Evolutionary conservation across 177 flowering plant species (phyloP).

Genomic region (Vitis hybrid): DNA sequence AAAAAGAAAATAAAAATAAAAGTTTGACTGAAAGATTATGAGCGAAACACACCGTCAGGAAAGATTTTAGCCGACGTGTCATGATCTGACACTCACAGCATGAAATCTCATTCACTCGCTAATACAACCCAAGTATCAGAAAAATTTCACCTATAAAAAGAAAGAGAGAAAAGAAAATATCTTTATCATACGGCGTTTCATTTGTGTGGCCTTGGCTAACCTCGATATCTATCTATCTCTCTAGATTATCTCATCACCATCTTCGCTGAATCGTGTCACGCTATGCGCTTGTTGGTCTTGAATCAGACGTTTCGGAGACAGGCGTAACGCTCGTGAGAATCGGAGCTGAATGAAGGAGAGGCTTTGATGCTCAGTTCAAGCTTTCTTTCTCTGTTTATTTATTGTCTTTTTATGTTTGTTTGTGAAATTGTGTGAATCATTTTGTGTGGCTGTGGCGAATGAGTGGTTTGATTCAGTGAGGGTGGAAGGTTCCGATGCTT

Average conservation of each 20-base stretch:
- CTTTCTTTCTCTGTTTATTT: constrained; percentile 4
- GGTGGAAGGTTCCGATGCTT: constrained; percentile 36
- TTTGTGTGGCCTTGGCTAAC: constrained; percentile 46
- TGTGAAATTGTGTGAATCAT: background rate
- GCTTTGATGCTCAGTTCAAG: constrained; percentile 13
- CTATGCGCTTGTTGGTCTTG: constrained; percentile 13
- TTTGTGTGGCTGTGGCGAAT: constrained; percentile 3
- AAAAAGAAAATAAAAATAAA: too few relatives aligned
- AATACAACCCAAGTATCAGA: too few relatives aligned
- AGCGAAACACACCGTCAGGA: too few relatives aligned
- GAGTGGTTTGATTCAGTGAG: constrained; percentile 38
- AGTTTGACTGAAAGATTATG: too few relatives aligned
- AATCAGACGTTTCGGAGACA: background rate
- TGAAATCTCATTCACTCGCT: too few relatives aligned
- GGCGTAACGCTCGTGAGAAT: background rate
- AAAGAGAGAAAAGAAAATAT: constrained; percentile 16
- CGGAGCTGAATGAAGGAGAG: constrained; percentile 1
- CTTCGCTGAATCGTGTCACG: constrained; percentile 14
- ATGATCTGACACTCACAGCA: background rate
- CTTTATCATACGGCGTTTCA: constrained; percentile 31
- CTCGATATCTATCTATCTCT: constrained; percentile 26
- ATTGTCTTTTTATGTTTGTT: background rate
- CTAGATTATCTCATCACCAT: constrained; percentile 38
- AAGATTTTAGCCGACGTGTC: too few relatives aligned
- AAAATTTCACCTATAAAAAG: too few relatives aligned